Percentiles rank a stretch among this genome's conserved stretches.
phyloP scores from a whole-genome alignment of 164 flowering plant species.

The Saururus chinensis region DNA sequence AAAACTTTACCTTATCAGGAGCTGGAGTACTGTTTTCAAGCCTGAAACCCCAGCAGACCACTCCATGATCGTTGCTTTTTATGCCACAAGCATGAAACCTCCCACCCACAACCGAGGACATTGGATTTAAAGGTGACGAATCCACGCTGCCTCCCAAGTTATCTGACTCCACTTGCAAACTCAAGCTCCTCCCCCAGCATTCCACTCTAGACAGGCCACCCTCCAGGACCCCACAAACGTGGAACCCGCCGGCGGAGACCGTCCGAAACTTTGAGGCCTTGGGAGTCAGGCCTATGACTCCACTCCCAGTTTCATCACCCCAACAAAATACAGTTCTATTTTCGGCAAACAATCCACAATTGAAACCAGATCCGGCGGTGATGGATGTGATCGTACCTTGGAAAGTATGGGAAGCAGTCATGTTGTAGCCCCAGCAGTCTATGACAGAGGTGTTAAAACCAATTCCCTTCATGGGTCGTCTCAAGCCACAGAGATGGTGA shows the following conservation, averaged over 20 bases:
- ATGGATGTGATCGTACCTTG: constrained; percentile 55
- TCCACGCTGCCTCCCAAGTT: constrained; percentile 42
- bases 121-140: constrained; percentile 43
- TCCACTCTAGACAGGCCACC: constrained; percentile 37
- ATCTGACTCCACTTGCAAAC: constrained; percentile 34
- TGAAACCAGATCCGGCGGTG: constrained; percentile 85
- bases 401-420: constrained; percentile 67
- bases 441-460: constrained; percentile 39
- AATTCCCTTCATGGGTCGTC: constrained; percentile 32
- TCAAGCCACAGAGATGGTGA: constrained; percentile 76
- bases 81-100: constrained; percentile 92
- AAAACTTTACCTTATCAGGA: constrained; percentile 48
- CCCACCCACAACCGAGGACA: constrained; percentile 74
- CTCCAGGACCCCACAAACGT: constrained; percentile 78
- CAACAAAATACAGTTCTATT: constrained; percentile 72
- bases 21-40: constrained; percentile 49
- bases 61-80: constrained; percentile 44
- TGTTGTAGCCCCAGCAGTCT: constrained; percentile 99
- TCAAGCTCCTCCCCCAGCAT: constrained; percentile 89
- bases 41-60: constrained; percentile 76
- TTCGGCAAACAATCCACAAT: constrained; percentile 68
- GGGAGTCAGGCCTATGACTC: constrained; percentile 52
- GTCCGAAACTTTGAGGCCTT: constrained; percentile 35
- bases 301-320: constrained; percentile 83
- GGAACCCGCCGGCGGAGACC: constrained; percentile 90